Conservation (phyloP, 108 stramenopile genomes). For the Cyclotella atomus region DNA sequence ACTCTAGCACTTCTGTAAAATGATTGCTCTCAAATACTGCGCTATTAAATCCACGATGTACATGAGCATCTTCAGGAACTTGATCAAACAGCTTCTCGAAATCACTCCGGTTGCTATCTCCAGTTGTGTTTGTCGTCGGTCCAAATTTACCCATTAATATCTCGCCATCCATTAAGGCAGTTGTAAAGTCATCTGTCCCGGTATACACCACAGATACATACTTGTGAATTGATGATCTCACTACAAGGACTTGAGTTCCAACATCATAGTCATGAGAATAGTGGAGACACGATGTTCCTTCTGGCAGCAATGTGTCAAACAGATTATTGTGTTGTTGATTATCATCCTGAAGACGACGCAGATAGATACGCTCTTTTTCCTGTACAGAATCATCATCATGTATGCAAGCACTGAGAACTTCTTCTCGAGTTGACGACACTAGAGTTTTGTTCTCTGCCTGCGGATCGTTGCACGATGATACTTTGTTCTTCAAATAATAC, state of each 20-base stretch:
- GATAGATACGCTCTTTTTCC: background rate
- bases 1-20: slow-evolving; percentile 23
- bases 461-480: slow-evolving; percentile 26
- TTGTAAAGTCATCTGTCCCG: slow-evolving; percentile 80
- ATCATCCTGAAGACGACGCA: background rate
- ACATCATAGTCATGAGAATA: slow-evolving; percentile 66
- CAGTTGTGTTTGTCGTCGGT: slow-evolving; percentile 29
- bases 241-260: slow-evolving; percentile 77
- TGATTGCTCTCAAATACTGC: slow-evolving; percentile 67
- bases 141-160: slow-evolving; percentile 69
- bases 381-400: background rate
- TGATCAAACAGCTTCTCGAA: slow-evolving; percentile 23
- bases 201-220: slow-evolving; percentile 82
- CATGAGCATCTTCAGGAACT: slow-evolving; percentile 36
- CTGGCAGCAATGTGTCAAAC: slow-evolving; percentile 35
- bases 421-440: background rate
- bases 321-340: slow-evolving; percentile 12
- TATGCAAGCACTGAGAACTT: slow-evolving; percentile 6
- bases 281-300: slow-evolving; percentile 60
- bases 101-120: background rate
- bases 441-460: slow-evolving; percentile 8
- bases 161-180: slow-evolving; percentile 74
- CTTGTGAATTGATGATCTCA: slow-evolving; percentile 29
- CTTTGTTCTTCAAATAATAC: slow-evolving; percentile 34
- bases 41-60: slow-evolving; percentile 84